Percentiles rank a stretch among this genome's conserved stretches.
These are phyloP conservation scores for Emergomyces orientalis DNA, from an alignment of 2,329 filamentous ascomycete genomes.

Conservation along the genomic window DNA sequence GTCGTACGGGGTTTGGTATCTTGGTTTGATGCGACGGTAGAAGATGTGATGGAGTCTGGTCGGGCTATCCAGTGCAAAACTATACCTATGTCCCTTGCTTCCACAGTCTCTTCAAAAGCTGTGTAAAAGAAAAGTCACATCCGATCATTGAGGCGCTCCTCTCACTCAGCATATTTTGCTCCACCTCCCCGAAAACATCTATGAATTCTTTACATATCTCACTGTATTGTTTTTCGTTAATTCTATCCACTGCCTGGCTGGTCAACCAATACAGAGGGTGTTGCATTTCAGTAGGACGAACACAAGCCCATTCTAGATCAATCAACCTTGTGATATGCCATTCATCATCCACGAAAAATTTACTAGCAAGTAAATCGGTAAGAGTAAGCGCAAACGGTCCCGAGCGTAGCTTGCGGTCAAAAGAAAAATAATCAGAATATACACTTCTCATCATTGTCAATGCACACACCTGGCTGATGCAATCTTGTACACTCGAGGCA, in stretches of 20 bases:
- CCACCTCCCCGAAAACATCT: constrained; percentile 16
- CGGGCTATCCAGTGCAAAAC: constrained; percentile 12
- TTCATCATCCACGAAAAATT: constrained; percentile 29
- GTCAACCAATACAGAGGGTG: constrained; percentile 26
- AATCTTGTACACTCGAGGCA: constrained; percentile 11
- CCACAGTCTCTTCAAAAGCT: constrained; percentile 13
- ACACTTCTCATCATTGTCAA: constrained; percentile 21
- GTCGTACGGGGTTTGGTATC: constrained; percentile 10
- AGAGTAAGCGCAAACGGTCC: constrained; percentile 28
- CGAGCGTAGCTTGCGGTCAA: constrained; percentile 20
- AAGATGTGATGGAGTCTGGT: constrained; percentile 13
- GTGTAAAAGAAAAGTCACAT: constrained; percentile 1
- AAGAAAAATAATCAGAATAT: constrained; percentile 20
- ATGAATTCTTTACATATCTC: constrained; percentile 15
- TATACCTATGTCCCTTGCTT: constrained; percentile 14
- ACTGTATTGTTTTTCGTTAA: constrained; percentile 14
- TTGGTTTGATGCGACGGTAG: constrained; percentile 14
- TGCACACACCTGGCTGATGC: constrained; percentile 9
- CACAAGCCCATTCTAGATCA: constrained; percentile 29
- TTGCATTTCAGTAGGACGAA: constrained; percentile 24
- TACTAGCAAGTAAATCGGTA: constrained; percentile 24
- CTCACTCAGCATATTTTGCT: constrained; percentile 9
- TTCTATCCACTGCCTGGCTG: constrained; percentile 10
- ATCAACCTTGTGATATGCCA: constrained; percentile 29
- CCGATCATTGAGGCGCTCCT: neutral